Evolutionary conservation across 108 stramenopile genomes (phyloP), one percentile per base, ranked within the genome.

Genomic region (Fragilaria crotonensis): DNA sequence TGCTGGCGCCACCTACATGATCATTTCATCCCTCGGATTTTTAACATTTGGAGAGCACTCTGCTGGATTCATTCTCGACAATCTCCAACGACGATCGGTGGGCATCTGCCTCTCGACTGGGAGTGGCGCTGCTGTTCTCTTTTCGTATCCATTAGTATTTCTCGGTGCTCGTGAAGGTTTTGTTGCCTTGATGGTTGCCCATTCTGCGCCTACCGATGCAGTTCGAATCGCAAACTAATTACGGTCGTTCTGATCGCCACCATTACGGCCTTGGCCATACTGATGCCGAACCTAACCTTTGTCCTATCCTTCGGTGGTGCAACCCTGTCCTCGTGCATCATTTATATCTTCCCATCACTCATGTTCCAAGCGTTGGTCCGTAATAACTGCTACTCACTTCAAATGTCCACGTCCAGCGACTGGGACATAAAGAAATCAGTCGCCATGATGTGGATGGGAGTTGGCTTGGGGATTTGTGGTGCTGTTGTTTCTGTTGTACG

Each of bases 141-240:
- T 87, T 57, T 83, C 93, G 27, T 96, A 90, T 64, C 96, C 96
- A 18, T 74, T 97, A 11, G 70, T 66, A 9, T 97, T 97, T 75
- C 81, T 83, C n/a, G 88, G 88, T 0, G 57, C 71, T 0, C 49
- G 87, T 17, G 86, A 88, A 57, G 88, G 88, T 5, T 55, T 83
- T 47, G 65, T 84, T 45, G 84, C 85, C 32, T 54, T 93, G 22
- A 21, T 79, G 21, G 63, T 68, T 11, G 64, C 73, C 2, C 71
- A 73, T 2, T 32, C 59, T n/a, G 67, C 70, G 2, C 55, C 67
- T n/a, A n/a, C n/a, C n/a, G n/a, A n/a, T n/a, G n/a, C n/a, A n/a
- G n/a, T n/a, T n/a, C n/a, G n/a, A 79, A 80, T 65, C 27, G 84
- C n/a, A 84, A 86, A 53, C 63, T 68, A 9, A 51, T 87, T 5